phyloP scores from a whole-genome alignment of 2,329 filamentous ascomycete species.

The Colletotrichum trifolii region DNA sequence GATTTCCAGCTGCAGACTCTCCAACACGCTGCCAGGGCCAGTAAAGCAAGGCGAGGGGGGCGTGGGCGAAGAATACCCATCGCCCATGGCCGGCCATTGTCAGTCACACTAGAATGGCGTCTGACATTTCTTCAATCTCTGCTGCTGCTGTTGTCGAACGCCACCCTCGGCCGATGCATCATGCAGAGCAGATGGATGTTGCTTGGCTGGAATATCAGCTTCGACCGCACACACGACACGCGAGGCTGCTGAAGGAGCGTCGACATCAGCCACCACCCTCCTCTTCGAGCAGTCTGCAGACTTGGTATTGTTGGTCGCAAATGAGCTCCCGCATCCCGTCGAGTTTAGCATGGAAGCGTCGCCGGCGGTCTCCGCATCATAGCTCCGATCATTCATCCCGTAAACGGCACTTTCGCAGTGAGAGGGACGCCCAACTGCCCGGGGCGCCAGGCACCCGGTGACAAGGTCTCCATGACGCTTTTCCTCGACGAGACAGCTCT shows the following conservation, averaged over 20 bases:
- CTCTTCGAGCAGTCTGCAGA: conserved; percentile 11
- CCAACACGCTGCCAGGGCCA: background rate
- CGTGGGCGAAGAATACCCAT: conserved; percentile 1
- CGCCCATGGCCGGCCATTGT: conserved; percentile 8
- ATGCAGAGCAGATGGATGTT: conserved; percentile 6
- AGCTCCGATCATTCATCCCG: background rate
- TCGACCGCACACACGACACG: conserved; percentile 22
- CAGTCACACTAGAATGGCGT: background rate
- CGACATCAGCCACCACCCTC: conserved; percentile 11
- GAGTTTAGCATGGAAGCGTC: conserved; percentile 9
- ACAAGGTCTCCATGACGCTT: conserved; percentile 15
- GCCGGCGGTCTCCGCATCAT: conserved; percentile 13
- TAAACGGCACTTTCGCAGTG: conserved; percentile 3
- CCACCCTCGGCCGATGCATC: conserved; percentile 27
- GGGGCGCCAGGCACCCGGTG: conserved; percentile 13
- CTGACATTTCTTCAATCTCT: background rate
- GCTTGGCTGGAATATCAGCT: conserved; percentile 29
- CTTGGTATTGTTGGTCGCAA: conserved; percentile 11
- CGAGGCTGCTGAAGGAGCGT: background rate
- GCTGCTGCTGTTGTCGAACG: conserved; percentile 1
- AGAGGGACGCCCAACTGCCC: conserved; percentile 2
- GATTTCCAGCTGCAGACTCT: conserved; percentile 3
- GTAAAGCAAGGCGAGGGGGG: background rate
- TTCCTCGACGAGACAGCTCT: conserved; percentile 7
- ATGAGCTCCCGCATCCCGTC: conserved; percentile 14